Evolutionary conservation across 257 asterid species (phyloP).

Genomic region (Lycium barbarum): DNA sequence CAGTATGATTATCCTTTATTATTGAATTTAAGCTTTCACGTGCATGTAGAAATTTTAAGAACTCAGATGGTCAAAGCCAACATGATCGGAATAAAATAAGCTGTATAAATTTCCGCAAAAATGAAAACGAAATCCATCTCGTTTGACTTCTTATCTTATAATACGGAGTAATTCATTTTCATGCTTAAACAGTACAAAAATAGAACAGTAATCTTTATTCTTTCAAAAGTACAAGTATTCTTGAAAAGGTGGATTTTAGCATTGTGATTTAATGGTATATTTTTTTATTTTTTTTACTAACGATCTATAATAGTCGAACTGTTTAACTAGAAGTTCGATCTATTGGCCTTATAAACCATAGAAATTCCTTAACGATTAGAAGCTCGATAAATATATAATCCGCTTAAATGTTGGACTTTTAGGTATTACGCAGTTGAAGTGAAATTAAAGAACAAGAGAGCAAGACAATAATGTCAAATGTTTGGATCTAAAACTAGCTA

Average conservation of each 20-base stretch:
- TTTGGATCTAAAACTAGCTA: conserved; percentile 9
- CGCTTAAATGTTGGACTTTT: background rate
- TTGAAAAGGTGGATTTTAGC: background rate
- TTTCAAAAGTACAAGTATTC: background rate
- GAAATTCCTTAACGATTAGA: too few relatives aligned
- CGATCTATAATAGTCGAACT: background rate
- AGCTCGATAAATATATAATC: too few relatives aligned
- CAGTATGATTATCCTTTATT: conserved; percentile 29
- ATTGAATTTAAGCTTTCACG: conserved; percentile 46
- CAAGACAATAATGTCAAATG: background rate
- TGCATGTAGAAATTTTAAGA: conserved; percentile 46
- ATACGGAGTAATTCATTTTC: background rate
- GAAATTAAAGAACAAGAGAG: background rate
- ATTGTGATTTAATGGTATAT: background rate
- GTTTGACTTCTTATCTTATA: conserved; percentile 31
- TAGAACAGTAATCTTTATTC: background rate
- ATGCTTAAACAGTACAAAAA: background rate
- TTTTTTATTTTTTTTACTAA: too few relatives aligned
- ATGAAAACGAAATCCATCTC: conserved; percentile 31
- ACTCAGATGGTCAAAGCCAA: conserved; percentile 26
- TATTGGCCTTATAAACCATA: too few relatives aligned
- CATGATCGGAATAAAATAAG: conserved; percentile 27
- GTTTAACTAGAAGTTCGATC: too few relatives aligned
- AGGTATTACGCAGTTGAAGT: background rate
- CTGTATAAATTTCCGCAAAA: background rate